Base-by-base conservation (phyloP, 176 grass and related monocot genomes). In the Musa acuminata region DNA sequence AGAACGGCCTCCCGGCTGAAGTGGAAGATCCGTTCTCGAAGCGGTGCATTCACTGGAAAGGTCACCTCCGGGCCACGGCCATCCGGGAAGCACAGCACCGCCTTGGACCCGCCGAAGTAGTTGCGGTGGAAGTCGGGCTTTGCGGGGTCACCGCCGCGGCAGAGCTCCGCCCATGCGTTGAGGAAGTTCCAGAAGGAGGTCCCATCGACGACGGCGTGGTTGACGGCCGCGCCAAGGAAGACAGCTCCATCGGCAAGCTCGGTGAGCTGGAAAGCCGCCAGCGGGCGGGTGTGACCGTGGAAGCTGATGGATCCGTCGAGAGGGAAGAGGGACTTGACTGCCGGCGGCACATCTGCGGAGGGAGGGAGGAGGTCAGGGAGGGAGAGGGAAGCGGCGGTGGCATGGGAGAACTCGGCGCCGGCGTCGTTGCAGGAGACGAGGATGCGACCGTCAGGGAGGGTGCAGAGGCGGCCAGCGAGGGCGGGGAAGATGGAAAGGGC, bases 121-220 rank as follows among this genome's bases (percentile, higher is more conserved):
- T 85, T 87, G 9, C 88, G 80, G 78, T 77, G 69, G 81, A 89
- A 91, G 66, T 93, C 88, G 9, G 84, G 94, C 49, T 77, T 11
- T 21, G 26, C 88, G 19, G 88, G 88, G 0, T 79, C 58, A 9
- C 80, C 82, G 10, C 94, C 94, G 72, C 88, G 86, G 90, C 88
- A 93, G 53, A 98, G 81, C 23, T 55, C 25, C 2, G 94, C 88
- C 94, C 94, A 98, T 52, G 84, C 69, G 74, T 98, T 98, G 25
- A 89, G 89, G 78, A 98, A 91, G 79, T 93, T 82, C 94, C 94
- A 98, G 51, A 98, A 93, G 43, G 90, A 98, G 70, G 94, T 98
- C 2, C 90, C 94, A 73, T 98, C 94, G 22, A 91, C 86, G 78
- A 93, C 78, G 43, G 90, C 87, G 84, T 98, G 94, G 84, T 83